Percentiles rank a stretch among this genome's conserved stretches.
Evolutionary conservation across 495 filamentous ascomycete genomes (phyloP).

Genomic region (Echria macrotheca): DNA sequence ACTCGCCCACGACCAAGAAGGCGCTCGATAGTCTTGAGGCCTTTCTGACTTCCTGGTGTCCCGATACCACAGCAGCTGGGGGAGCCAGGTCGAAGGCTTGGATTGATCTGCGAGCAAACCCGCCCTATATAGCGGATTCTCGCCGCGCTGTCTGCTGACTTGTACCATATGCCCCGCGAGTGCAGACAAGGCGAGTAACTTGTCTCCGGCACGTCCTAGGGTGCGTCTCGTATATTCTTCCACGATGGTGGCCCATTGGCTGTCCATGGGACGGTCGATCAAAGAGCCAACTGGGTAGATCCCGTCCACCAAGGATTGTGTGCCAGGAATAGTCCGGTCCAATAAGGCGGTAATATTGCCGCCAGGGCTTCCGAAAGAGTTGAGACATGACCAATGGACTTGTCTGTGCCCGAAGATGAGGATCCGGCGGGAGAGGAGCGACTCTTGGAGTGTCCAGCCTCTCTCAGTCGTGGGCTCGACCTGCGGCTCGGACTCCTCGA

Average conservation of each 20-base stretch:
- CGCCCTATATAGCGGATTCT: conserved; percentile 2
- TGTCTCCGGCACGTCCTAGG: background rate
- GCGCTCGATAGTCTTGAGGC: background rate
- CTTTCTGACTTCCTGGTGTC: background rate
- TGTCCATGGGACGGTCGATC: background rate
- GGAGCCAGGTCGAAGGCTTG: conserved; percentile 2
- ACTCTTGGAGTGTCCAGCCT: conserved; percentile 9
- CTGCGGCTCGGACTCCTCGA: background rate
- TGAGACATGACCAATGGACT: conserved; percentile 9
- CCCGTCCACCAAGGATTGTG: background rate
- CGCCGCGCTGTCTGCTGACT: conserved; percentile 1
- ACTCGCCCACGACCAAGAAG: conserved; percentile 4
- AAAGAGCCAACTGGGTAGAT: conserved; percentile 4
- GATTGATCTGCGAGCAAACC: background rate
- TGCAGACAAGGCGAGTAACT: conserved; percentile 3
- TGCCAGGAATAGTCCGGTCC: background rate
- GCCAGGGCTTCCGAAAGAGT: conserved; percentile 6
- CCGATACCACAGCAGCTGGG: conserved; percentile 7
- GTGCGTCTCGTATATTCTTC: conserved; percentile 2
- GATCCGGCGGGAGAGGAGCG: conserved; percentile 3
- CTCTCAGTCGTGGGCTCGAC: conserved; percentile 1
- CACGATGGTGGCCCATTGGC: conserved; percentile 6
- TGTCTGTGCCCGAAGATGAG: conserved; percentile 2
- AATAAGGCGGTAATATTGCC: background rate
- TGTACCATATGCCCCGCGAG: conserved; percentile 1